These are phyloP conservation scores for Spiraea crenata DNA, from an alignment of 331 rosid genomes.

Conservation along the genomic window DNA sequence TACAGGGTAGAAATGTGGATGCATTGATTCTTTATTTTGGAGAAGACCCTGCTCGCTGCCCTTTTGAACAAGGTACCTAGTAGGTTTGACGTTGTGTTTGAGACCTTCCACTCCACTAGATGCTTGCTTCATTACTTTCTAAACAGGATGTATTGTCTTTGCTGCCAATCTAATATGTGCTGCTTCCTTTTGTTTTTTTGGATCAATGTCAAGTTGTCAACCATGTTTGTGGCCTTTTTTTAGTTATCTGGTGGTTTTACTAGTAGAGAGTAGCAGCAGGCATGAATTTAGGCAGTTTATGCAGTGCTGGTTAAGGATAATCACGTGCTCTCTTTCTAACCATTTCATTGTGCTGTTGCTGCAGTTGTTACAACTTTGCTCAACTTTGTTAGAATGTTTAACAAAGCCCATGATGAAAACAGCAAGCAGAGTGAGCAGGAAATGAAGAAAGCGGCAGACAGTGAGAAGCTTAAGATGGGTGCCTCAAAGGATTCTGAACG, in stretches of 20 bases:
- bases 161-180: not conserved
- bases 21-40: constrained; percentile 85
- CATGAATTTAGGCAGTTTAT: not conserved
- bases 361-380: constrained; percentile 75
- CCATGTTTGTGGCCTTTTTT: not conserved
- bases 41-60: constrained; percentile 89
- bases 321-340: constrained; percentile 10
- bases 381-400: constrained; percentile 77
- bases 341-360: constrained; percentile 17
- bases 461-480: constrained; percentile 47
- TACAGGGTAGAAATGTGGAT: constrained; percentile 88
- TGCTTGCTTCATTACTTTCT: not conserved
- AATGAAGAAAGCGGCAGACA: constrained; percentile 61
- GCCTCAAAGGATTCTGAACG: constrained; percentile 38
- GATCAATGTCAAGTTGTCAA: not conserved
- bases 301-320: not conserved
- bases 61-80: constrained; percentile 82
- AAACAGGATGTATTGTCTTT: not conserved
- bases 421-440: constrained; percentile 71
- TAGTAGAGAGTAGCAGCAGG: too few relatives aligned
- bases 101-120: not conserved
- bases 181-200: not conserved
- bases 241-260: not conserved
- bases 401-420: constrained; percentile 76
- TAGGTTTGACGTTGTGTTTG: not conserved